Conservation (phyloP, 306 rosid species). For the Carpinus viminea region DNA sequence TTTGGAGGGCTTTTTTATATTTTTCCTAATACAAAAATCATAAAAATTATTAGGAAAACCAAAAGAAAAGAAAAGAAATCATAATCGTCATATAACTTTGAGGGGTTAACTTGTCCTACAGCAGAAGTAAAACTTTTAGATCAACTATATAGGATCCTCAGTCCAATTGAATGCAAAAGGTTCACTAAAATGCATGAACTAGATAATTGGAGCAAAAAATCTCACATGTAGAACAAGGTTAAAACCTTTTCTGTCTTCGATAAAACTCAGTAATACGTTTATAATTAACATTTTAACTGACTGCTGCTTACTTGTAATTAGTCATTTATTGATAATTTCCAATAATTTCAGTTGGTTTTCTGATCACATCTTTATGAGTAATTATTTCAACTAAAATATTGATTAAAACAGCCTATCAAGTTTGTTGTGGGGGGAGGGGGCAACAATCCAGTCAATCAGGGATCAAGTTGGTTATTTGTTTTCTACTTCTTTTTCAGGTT, state of each 20-base stretch:
- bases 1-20: no score
- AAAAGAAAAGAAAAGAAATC: no score
- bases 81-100: no score
- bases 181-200: not conserved
- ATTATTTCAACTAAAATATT: slow-evolving; percentile 12
- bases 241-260: not conserved
- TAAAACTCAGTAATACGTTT: not conserved
- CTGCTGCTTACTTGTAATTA: not conserved
- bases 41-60: no score
- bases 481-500: slow-evolving; percentile 49
- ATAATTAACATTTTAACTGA: not conserved
- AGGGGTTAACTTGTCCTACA: not conserved
- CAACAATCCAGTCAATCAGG: not conserved
- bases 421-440: not conserved
- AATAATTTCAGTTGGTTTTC: slow-evolving; percentile 2
- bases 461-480: not conserved
- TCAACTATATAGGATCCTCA: not conserved
- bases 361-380: slow-evolving; percentile 10
- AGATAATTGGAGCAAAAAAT: not conserved
- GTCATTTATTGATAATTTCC: not conserved
- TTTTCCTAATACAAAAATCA: no score
- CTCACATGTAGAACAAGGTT: not conserved
- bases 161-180: not conserved
- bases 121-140: not conserved
- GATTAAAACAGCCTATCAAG: not conserved